Evolutionary conservation across 768 basidiomycete genomes (phyloP).

Genomic region (Rhizopogon vinicolor): DNA sequence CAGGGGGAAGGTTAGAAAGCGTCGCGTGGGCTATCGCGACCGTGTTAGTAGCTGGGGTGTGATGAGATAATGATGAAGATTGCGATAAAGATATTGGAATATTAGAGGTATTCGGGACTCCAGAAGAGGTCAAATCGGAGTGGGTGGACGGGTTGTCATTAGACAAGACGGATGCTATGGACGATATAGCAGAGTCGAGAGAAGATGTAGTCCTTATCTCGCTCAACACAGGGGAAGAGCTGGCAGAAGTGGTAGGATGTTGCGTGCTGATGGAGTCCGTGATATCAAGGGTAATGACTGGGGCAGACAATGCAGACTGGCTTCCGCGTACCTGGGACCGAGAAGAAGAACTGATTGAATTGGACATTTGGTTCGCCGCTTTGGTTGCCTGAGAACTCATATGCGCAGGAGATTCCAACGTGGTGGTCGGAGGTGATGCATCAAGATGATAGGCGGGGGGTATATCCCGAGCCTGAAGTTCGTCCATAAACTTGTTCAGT

Average conservation of each 20-base stretch:
- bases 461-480: neutral
- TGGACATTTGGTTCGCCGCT: neutral
- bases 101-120: neutral
- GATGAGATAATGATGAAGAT: neutral
- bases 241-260: neutral
- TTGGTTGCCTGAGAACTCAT: neutral
- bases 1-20: neutral
- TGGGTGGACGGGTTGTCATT: neutral
- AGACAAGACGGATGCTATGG: neutral
- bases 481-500: slow-evolving; percentile 1
- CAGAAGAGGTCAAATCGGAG: neutral
- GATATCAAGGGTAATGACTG: no score
- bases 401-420: neutral
- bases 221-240: neutral
- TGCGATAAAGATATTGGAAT: neutral
- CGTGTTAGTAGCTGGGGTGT: slow-evolving; percentile 4
- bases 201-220: neutral
- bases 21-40: neutral
- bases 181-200: neutral
- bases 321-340: neutral
- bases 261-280: neutral
- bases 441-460: neutral
- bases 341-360: neutral
- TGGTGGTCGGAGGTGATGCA: neutral
- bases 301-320: neutral